These are phyloP conservation scores for Fraxinus floribunda DNA, from an alignment of 305 asterid genomes.

Conservation along the genomic window DNA sequence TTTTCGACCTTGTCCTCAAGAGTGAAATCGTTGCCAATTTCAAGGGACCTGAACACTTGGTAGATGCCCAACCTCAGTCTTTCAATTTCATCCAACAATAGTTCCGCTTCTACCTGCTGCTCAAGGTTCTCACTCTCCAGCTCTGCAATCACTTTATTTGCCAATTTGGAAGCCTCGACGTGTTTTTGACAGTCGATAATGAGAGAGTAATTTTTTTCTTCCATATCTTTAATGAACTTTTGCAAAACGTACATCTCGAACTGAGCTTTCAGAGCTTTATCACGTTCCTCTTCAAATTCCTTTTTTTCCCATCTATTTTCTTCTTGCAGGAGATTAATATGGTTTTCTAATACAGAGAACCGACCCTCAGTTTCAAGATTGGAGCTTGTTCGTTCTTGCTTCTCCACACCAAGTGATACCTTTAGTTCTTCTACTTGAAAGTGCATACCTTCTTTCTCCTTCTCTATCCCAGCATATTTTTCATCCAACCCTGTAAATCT, in stretches of 20 bases:
- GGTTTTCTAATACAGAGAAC: slow-evolving; percentile 58
- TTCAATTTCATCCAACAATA: slow-evolving; percentile 74
- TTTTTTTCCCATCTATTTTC: slow-evolving; percentile 68
- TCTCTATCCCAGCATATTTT: slow-evolving; percentile 59
- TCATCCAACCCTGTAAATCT: slow-evolving; percentile 66
- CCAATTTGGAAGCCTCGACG: slow-evolving; percentile 83
- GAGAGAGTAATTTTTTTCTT: slow-evolving; percentile 69
- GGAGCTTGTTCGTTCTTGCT: slow-evolving; percentile 62
- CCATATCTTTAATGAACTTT: slow-evolving; percentile 88
- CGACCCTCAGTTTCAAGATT: slow-evolving; percentile 48
- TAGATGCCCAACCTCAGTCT: slow-evolving; percentile 67
- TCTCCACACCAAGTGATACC: slow-evolving; percentile 56
- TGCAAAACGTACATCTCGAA: slow-evolving; percentile 79
- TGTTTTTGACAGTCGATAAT: slow-evolving; percentile 78
- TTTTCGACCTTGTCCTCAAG: slow-evolving; percentile 51
- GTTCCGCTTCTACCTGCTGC: slow-evolving; percentile 86
- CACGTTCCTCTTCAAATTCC: slow-evolving; percentile 81
- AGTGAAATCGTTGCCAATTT: slow-evolving; percentile 34
- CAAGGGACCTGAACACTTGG: slow-evolving; percentile 65
- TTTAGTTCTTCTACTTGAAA: slow-evolving; percentile 61
- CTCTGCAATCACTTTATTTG: slow-evolving; percentile 77
- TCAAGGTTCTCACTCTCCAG: slow-evolving; percentile 79
- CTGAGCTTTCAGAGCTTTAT: slow-evolving; percentile 72
- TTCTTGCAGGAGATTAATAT: slow-evolving; percentile 64
- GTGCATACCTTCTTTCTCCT: slow-evolving; percentile 57